Conservation (phyloP, 23 red algal species). For the Agarophyton chilense region DNA sequence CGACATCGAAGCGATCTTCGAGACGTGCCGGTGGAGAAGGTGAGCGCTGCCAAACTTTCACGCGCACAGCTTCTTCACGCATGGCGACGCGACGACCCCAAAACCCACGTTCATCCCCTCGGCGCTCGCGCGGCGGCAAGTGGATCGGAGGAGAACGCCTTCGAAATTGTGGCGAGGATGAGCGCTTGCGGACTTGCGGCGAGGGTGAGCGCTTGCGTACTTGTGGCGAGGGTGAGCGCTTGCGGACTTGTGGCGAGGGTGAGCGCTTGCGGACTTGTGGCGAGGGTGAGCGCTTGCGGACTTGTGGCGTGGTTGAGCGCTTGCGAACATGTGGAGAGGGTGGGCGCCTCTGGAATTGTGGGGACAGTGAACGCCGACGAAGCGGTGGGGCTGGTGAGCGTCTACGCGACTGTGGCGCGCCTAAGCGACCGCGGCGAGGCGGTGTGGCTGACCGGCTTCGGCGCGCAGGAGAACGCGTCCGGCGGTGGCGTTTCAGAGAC, state of each 20-base stretch:
- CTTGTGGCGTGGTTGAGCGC: no score
- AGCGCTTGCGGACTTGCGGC: no score
- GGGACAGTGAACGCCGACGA: no score
- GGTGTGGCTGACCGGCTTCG: not conserved
- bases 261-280: no score
- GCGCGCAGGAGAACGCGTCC: not conserved
- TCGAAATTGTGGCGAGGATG: not conserved
- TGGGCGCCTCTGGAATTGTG: no score
- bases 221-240: no score
- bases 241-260: no score
- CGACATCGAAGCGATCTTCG: conserved; percentile 43
- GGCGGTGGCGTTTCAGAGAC: not conserved
- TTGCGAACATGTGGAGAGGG: no score
- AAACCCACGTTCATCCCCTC: not conserved
- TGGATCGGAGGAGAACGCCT: not conserved
- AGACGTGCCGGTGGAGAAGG: conserved; percentile 29
- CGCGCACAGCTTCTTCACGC: not conserved
- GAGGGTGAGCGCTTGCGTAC: no score
- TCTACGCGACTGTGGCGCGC: no score
- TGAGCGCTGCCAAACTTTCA: conserved; percentile 29
- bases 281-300: no score
- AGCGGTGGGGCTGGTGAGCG: no score
- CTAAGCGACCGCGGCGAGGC: not conserved
- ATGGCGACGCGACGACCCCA: conserved; percentile 13
- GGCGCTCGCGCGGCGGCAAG: not conserved